Conservation (phyloP, 2,329 filamentous ascomycete species). For the Phaeoacremonium minimum region DNA sequence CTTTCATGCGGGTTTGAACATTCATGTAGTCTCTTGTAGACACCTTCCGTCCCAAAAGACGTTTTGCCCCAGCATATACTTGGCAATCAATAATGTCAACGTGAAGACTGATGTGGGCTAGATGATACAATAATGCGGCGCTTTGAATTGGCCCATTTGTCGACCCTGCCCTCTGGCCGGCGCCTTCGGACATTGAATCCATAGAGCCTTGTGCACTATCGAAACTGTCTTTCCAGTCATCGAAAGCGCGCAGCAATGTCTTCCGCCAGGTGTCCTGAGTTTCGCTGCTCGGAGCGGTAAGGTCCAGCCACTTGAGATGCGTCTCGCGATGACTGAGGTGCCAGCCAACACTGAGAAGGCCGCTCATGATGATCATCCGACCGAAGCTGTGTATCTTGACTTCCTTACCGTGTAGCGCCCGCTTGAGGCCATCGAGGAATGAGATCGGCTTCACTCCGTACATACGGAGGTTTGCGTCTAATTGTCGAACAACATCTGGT, state of each 20-base stretch:
- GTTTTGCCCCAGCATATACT: conserved; percentile 76
- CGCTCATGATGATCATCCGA: conserved; percentile 85
- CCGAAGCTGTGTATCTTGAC: conserved; percentile 86
- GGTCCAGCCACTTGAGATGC: conserved; percentile 74
- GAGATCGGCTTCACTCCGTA: conserved; percentile 75
- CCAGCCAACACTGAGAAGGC: conserved; percentile 86
- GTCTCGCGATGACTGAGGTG: conserved; percentile 85
- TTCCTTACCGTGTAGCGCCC: conserved; percentile 73
- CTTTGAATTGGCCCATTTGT: conserved; percentile 67
- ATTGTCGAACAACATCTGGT: conserved; percentile 69
- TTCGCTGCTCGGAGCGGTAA: conserved; percentile 56
- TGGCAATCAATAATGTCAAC: conserved; percentile 88
- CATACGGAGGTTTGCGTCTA: conserved; percentile 71
- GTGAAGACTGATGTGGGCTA: conserved; percentile 86
- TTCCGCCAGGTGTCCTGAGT: conserved; percentile 73
- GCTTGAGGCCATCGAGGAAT: conserved; percentile 81
- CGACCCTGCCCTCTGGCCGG: conserved; percentile 46
- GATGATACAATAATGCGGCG: conserved; percentile 74
- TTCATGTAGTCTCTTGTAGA: conserved; percentile 70
- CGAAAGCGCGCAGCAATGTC: conserved; percentile 73
- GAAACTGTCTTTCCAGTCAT: conserved; percentile 83
- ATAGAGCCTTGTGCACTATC: conserved; percentile 57
- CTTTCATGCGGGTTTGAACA: conserved; percentile 70
- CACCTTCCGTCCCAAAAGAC: conserved; percentile 74
- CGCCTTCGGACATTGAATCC: conserved; percentile 27